phyloP scores from a whole-genome alignment of 129 eudicot genomes.

The Saussurea involucrata region DNA sequence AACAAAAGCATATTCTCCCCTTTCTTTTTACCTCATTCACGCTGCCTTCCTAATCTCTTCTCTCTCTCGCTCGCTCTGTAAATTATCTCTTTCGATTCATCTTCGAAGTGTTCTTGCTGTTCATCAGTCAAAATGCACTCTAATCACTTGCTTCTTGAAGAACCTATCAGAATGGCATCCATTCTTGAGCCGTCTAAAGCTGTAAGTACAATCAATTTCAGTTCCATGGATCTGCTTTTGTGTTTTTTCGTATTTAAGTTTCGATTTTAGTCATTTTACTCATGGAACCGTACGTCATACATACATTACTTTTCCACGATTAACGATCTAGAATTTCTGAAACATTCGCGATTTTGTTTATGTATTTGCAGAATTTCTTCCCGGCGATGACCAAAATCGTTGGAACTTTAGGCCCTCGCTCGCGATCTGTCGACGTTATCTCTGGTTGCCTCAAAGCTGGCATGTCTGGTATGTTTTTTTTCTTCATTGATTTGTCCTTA shows the following conservation, averaged over 20 bases:
- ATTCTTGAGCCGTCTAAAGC: conserved; percentile 89
- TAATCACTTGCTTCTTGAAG: conserved; percentile 85
- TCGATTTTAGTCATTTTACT: neutral
- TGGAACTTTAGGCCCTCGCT: conserved; percentile 85
- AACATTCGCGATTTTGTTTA: neutral
- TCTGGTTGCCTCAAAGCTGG: conserved; percentile 79
- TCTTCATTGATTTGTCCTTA: neutral
- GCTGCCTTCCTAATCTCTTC: conserved; percentile 5
- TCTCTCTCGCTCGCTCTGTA: neutral
- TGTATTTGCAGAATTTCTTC: conserved; percentile 56
- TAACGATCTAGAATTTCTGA: conserved; percentile 16
- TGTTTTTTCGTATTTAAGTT: neutral
- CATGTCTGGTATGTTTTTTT: conserved; percentile 56
- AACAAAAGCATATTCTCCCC: conserved; percentile 18
- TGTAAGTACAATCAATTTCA: conserved; percentile 25
- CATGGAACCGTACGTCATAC: neutral
- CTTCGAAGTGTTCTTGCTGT: neutral
- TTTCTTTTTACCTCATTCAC: neutral
- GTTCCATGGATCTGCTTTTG: conserved; percentile 18
- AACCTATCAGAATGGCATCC: conserved; percentile 89
- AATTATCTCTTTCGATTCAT: conserved; percentile 1
- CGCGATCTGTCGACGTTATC: conserved; percentile 75
- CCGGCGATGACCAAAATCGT: conserved; percentile 95
- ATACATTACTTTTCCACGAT: neutral
- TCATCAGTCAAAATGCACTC: conserved; percentile 57